Percentiles rank a stretch among this genome's conserved stretches.
Conservation (phyloP, 352 stramenopile species). For the Phytophthora sp. region DNA sequence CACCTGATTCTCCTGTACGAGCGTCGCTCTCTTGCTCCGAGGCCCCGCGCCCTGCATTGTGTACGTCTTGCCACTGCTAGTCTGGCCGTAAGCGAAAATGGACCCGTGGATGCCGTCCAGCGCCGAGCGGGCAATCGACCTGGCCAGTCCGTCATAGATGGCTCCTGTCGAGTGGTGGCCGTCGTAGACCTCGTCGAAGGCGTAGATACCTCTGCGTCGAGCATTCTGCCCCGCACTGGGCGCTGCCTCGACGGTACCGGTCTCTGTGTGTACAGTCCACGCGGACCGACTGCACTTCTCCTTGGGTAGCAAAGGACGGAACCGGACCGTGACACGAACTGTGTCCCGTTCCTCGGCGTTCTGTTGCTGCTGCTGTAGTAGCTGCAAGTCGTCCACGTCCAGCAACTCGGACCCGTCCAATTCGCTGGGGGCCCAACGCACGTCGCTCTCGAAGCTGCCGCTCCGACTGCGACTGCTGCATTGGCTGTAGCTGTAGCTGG, state of each 20-base stretch:
- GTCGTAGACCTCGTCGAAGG: slow-evolving; percentile 63
- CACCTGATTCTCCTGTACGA: slow-evolving; percentile 17
- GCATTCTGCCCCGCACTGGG: slow-evolving; percentile 20
- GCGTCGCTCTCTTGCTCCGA: slow-evolving; percentile 14
- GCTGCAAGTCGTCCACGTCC: slow-evolving; percentile 45
- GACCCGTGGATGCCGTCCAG: slow-evolving; percentile 80
- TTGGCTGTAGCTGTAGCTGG: slow-evolving; percentile 43
- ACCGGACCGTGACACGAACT: slow-evolving; percentile 50
- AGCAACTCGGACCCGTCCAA: slow-evolving; percentile 39
- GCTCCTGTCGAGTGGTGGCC: slow-evolving; percentile 47
- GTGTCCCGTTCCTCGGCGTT: slow-evolving; percentile 26
- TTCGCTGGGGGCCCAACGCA: slow-evolving; percentile 28
- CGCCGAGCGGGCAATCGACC: slow-evolving; percentile 69
- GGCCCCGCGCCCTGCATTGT: slow-evolving; percentile 66
- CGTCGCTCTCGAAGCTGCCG: slow-evolving; percentile 39
- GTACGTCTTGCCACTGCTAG: slow-evolving; percentile 83
- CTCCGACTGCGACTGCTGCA: slow-evolving; percentile 45
- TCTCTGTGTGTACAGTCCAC: slow-evolving; percentile 44
- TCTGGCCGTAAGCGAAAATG: slow-evolving; percentile 87
- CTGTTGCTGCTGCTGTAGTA: slow-evolving; percentile 30
- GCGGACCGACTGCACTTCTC: slow-evolving; percentile 39
- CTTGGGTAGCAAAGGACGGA: slow-evolving; percentile 40
- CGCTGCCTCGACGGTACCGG: slow-evolving; percentile 38
- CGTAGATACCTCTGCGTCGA: slow-evolving; percentile 42
- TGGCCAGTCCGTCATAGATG: slow-evolving; percentile 75